phyloP scores from a whole-genome alignment of 1,284 basidiomycete genomes.

The Papiliotrema flavescens region DNA sequence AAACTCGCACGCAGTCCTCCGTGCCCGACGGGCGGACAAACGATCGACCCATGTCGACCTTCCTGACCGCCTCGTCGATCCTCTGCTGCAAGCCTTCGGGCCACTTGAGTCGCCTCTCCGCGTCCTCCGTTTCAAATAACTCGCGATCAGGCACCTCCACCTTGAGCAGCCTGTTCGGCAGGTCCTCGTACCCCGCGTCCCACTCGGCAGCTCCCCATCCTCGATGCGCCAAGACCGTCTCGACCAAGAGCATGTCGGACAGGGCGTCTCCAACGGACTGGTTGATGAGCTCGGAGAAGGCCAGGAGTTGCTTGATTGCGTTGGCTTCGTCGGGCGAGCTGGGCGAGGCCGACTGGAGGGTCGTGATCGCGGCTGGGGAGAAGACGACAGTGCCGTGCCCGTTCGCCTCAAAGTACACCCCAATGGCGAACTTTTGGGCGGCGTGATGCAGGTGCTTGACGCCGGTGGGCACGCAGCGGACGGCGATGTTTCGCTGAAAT shows the following conservation, averaged over 20 bases:
- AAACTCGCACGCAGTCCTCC: constrained; percentile 96
- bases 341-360: constrained; percentile 63
- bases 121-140: constrained; percentile 87
- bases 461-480: constrained; percentile 92
- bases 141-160: constrained; percentile 82
- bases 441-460: constrained; percentile 99
- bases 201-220: constrained; percentile 81
- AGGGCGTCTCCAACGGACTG: constrained; percentile 98
- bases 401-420: constrained; percentile 99
- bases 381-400: constrained; percentile 98
- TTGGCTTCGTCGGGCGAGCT: constrained; percentile 74
- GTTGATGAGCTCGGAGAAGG: constrained; percentile 84
- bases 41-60: constrained; percentile 78
- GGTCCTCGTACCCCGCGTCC: constrained; percentile 89
- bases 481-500: constrained; percentile 61
- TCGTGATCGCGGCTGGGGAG: constrained; percentile 66
- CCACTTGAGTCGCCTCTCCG: constrained; percentile 79
- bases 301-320: constrained; percentile 70
- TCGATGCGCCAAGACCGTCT: constrained; percentile 84
- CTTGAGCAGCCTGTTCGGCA: constrained; percentile 96
- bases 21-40: constrained; percentile 98
- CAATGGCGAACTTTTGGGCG: constrained; percentile 87
- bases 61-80: constrained; percentile 77
- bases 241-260: constrained; percentile 93
- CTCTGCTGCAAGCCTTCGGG: constrained; percentile 79